Percentiles rank a stretch among this genome's conserved stretches.
phyloP scores from a whole-genome alignment of 2,329 filamentous ascomycete species.

The Cladosporium colombiae region DNA sequence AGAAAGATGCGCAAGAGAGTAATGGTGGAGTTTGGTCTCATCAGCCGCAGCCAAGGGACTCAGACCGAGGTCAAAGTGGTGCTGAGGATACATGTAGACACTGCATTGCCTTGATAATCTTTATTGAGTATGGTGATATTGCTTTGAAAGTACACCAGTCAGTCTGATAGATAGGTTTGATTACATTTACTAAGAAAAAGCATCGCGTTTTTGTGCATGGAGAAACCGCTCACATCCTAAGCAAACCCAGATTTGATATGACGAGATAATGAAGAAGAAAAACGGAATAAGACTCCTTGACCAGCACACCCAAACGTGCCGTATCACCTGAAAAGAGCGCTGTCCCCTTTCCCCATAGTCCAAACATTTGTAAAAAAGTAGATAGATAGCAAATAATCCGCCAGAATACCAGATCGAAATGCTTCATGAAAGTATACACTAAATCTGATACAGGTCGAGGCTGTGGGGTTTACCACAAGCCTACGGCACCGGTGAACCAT shows the following conservation, averaged over 20 bases:
- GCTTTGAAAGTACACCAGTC: not conserved
- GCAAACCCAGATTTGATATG: not conserved
- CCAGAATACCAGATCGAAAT: not conserved
- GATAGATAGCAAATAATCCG: not conserved
- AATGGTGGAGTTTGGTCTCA: not conserved
- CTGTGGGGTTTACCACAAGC: conserved; percentile 33
- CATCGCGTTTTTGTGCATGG: conserved; percentile 9
- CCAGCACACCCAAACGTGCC: conserved; percentile 9
- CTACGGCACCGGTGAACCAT: conserved; percentile 50
- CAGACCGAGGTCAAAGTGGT: not conserved
- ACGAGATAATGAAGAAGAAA: not conserved
- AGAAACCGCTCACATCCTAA: conserved; percentile 5
- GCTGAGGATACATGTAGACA: too few relatives aligned
- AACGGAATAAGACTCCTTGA: not conserved
- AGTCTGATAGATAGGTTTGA: not conserved
- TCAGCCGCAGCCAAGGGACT: not conserved
- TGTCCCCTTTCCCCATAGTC: not conserved
- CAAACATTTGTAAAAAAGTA: not conserved
- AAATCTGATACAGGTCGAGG: not conserved
- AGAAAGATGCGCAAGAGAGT: too few relatives aligned
- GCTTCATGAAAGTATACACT: conserved; percentile 6
- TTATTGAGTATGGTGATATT: not conserved
- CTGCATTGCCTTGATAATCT: not conserved
- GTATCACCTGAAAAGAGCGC: conserved; percentile 3
- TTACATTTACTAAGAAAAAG: conserved; percentile 13